Evolutionary conservation across 2,329 filamentous ascomycete genomes (phyloP).

Genomic region (Trichoderma semiorbis): DNA sequence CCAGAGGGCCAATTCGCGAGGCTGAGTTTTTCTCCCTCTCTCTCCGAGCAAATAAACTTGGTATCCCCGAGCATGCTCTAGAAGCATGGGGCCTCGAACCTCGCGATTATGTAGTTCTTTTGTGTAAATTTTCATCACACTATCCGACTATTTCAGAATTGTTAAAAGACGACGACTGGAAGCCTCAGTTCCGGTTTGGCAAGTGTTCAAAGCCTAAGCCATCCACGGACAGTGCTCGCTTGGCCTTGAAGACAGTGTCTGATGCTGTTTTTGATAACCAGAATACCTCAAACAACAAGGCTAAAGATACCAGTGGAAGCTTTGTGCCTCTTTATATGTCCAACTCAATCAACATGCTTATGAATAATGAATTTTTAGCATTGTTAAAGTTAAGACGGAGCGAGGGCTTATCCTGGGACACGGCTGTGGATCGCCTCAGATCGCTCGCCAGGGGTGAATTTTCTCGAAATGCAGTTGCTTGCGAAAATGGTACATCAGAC

Average conservation of each 20-base stretch:
- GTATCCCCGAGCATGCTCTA: constrained; percentile 69
- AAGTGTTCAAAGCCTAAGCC: constrained; percentile 73
- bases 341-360: constrained; percentile 56
- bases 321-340: constrained; percentile 63
- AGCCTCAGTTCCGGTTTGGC: constrained; percentile 60
- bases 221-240: constrained; percentile 49
- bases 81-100: constrained; percentile 70
- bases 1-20: constrained; percentile 44
- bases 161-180: constrained; percentile 37
- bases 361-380: constrained; percentile 61
- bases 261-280: background rate
- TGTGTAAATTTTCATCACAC: constrained; percentile 60
- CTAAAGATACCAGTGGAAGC: constrained; percentile 8
- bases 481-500: background rate
- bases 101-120: constrained; percentile 67
- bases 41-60: constrained; percentile 65
- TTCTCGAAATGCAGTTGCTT: background rate
- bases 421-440: constrained; percentile 22
- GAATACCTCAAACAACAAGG: background rate
- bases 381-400: constrained; percentile 58
- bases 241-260: constrained; percentile 42
- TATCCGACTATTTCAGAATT: constrained; percentile 61
- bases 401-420: constrained; percentile 58
- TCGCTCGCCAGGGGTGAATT: background rate
- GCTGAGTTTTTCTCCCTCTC: constrained; percentile 59